These are phyloP conservation scores for Colletotrichum nymphaeae DNA, from an alignment of 2,329 filamentous ascomycete species.

Conservation along the genomic window DNA sequence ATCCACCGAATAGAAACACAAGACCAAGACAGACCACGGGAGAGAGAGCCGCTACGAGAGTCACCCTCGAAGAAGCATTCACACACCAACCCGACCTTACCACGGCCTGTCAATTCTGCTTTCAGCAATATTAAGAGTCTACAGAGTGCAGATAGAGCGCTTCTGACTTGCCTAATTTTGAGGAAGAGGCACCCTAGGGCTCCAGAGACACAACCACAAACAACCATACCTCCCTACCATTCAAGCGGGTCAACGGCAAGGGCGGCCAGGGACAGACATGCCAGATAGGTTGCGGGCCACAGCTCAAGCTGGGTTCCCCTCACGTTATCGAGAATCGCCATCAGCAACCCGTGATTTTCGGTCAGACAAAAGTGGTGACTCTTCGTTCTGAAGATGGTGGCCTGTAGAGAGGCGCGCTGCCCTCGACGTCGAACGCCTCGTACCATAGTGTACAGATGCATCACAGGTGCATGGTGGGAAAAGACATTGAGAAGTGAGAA, in stretches of 20 bases:
- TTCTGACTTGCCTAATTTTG: constrained; percentile 18
- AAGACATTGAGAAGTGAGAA: background rate
- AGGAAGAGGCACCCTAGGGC: constrained; percentile 15
- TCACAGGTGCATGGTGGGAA: background rate
- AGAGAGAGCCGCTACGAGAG: background rate
- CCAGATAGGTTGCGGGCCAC: background rate
- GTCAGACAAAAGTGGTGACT: constrained; percentile 6
- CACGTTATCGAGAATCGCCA: background rate
- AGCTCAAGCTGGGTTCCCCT: background rate
- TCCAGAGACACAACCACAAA: background rate
- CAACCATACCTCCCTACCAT: background rate
- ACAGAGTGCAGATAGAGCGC: background rate
- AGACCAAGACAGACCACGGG: constrained; percentile 14
- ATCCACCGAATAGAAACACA: constrained; percentile 26
- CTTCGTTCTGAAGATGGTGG: background rate
- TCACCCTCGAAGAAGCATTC: background rate
- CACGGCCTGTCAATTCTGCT: background rate
- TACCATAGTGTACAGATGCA: no score
- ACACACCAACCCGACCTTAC: constrained; percentile 1
- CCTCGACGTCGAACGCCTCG: no score
- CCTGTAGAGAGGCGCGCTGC: background rate
- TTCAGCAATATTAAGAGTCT: background rate
- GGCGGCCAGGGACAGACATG: background rate
- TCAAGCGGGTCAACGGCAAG: background rate
- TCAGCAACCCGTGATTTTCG: background rate